Percentiles rank a stretch among this genome's conserved stretches.
Conservation (phyloP, 2,329 filamentous ascomycete species). For the Pyrenochaeta sp. region DNA sequence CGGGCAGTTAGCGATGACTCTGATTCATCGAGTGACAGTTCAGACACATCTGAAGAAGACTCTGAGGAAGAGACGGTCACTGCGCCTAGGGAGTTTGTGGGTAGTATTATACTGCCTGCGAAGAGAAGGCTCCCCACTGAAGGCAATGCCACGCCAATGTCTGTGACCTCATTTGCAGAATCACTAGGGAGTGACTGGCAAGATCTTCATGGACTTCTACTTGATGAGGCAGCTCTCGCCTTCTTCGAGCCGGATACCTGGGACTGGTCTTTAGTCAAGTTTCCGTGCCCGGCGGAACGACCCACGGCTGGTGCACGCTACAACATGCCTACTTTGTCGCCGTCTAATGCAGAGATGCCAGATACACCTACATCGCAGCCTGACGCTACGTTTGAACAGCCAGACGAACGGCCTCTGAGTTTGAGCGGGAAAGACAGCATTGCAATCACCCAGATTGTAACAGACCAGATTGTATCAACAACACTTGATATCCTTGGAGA, state of each 20-base stretch:
- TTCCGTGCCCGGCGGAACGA: conserved; percentile 38
- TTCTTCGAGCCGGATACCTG: conserved; percentile 44
- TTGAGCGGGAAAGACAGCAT: conserved; percentile 67
- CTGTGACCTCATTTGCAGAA: conserved; percentile 46
- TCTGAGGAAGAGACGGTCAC: conserved; percentile 22
- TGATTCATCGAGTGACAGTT: conserved; percentile 37
- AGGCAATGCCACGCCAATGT: conserved; percentile 47
- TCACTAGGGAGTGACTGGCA: conserved; percentile 40
- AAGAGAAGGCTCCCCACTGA: conserved; percentile 48
- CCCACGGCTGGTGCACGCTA: conserved; percentile 30
- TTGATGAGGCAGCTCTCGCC: conserved; percentile 37
- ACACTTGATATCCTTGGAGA: conserved; percentile 48
- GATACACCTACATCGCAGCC: conserved; percentile 46
- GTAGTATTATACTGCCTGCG: conserved; percentile 25
- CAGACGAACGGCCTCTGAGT: conserved; percentile 40
- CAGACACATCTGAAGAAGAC: conserved; percentile 34
- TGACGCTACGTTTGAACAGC: conserved; percentile 32
- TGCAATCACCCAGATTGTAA: conserved; percentile 74
- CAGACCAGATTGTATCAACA: conserved; percentile 71
- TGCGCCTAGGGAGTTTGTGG: conserved; percentile 24
- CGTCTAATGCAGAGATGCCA: conserved; percentile 34
- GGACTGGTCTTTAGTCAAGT: conserved; percentile 49
- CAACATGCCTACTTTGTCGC: conserved; percentile 39
- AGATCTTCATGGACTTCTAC: conserved; percentile 36
- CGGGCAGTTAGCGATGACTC: conserved; percentile 34